Evolutionary conservation across 805 yeast genomes (phyloP).

Genomic region (Wickerhamiella australiensis): DNA sequence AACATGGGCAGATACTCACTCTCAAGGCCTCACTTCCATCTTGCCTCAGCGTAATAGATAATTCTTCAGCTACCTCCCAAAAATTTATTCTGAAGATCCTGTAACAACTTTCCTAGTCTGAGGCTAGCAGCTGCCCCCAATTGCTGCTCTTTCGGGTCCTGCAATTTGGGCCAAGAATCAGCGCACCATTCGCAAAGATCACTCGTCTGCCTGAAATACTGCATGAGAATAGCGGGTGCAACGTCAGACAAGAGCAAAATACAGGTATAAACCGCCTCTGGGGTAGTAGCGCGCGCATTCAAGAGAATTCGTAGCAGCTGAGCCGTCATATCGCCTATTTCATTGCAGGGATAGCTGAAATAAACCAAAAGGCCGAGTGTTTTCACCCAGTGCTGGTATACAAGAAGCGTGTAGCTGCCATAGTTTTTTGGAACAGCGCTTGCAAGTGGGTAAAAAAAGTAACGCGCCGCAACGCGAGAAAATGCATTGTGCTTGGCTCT

Average conservation of each 20-base stretch:
- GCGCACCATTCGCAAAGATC: conserved; percentile 26
- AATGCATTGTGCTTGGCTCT: conserved; percentile 21
- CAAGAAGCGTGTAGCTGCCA: conserved; percentile 25
- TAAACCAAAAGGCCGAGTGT: conserved; percentile 47
- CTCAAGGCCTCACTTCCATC: not conserved
- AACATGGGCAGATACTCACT: not conserved
- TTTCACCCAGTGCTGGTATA: conserved; percentile 47
- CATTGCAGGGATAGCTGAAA: conserved; percentile 44
- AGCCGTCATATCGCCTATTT: conserved; percentile 43
- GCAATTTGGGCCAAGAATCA: conserved; percentile 24
- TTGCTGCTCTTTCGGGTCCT: conserved; percentile 23
- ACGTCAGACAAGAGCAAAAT: conserved; percentile 26
- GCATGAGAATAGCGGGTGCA: conserved; percentile 22
- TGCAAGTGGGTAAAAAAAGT: conserved; percentile 44
- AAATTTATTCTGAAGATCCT: conserved; percentile 11
- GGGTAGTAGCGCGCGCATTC: conserved; percentile 15
- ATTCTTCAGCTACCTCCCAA: not conserved
- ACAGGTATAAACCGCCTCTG: conserved; percentile 27
- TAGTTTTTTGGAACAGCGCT: conserved; percentile 21
- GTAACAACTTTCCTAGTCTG: conserved; percentile 22
- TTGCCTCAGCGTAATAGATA: not conserved
- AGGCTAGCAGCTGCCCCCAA: conserved; percentile 28
- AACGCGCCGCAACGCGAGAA: conserved; percentile 34
- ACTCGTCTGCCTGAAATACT: conserved; percentile 24
- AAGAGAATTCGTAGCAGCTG: conserved; percentile 35